Evolutionary conservation across 208 protist genomes (phyloP), one percentile per base, ranked within the genome.

Genomic region (Trypanosoma cruzi): DNA sequence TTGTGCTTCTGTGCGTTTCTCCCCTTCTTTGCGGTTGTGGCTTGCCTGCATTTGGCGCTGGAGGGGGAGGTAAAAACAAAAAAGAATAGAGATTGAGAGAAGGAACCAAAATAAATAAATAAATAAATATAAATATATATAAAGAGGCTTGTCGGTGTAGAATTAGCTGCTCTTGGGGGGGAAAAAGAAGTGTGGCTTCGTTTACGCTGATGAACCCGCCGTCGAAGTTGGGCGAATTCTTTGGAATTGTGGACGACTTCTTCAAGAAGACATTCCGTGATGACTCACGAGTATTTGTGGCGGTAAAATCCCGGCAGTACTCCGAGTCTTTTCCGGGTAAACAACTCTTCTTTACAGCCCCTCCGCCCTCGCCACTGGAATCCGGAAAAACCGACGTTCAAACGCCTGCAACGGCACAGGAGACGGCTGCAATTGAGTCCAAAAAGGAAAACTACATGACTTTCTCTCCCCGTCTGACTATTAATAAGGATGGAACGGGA

Each of bases 221-320:
- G 14, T 60, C 56, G 29, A 92, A 83, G 13, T 70, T 96, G 31
- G 89, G 92, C 42, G 76, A 77, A 14, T 93, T 94, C 64, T 93
- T 96, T 73, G 70, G 57, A 7, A 57, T 91, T 11, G 90, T 96
- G 18, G 88, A 96, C 69, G 86, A 96, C 65, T 92, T 94, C 67
- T 94, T 96, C 46, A 70, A 82, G 40, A 96, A 96, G 64, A 93
- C 90, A 14, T 96, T 96, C 52, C 82, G 90, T 36, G 85, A 96
- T 71, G 82, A 94, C 50, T 85, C 72, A 26, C 56, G 34, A 13
- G 56, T 96, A 48, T 93, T 94, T 68, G 29, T 91, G 42, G 84
- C 85, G 20, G 77, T 96, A 13, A 92, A 96, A 62, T 84, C 90
- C 8, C 64, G 64, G 37, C 90, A 96, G 77, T 84, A 81, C 64